Base-by-base conservation (phyloP, 352 stramenopile species). In the Aphanomyces stellatus region DNA sequence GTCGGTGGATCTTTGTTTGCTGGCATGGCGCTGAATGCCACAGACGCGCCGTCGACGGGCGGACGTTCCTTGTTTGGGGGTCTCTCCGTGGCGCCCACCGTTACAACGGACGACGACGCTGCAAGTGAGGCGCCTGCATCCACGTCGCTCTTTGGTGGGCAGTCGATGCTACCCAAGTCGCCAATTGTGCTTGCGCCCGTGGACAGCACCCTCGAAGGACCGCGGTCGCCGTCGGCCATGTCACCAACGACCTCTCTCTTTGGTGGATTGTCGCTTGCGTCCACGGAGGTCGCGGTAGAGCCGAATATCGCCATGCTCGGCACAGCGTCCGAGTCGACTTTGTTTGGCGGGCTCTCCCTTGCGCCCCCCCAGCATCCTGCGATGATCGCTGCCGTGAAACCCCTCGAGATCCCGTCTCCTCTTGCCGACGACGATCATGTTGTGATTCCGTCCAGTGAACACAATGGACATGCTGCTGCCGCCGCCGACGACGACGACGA, bases 191-290 rank as follows among this genome's bases (percentile, higher is more conserved):
- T 6, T 72, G 49, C 5, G 41, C 41, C 27, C 67, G 51, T 25
- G 64, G 48, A 30, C 69, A 70, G 22, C 59, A 53, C 59, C 62
- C 28, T 2, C 55, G 60, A 35, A 74, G 69, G 34, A 68, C 71
- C 31, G 63, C 69, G 53, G 62, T 75, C 10, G 56, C 71, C 15
- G 53, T 62, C 33, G 64, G 68, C 27, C 60, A 70, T 22, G 71
- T 25, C 27, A 63, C 57, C 35, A 55, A 22, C 53, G n/a, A 17
- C 30, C 30, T 2, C n/a, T 15, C 59, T 46, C 27, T 69, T 46
- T 51, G 53, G 53, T 51, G 53, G 53, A 10, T 41, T 62, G 37
- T 60, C 51, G 7, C 2, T n/a, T n/a, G n/a, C n/a, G n/a, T n/a
- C n/a, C n/a, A 24, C 27, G 30, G 30, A 53, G 7, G 24, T 30